Evolutionary conservation across 305 asterid genomes (phyloP), one percentile per base, ranked within the genome.

Genomic region (Fraxinus paxiana): DNA sequence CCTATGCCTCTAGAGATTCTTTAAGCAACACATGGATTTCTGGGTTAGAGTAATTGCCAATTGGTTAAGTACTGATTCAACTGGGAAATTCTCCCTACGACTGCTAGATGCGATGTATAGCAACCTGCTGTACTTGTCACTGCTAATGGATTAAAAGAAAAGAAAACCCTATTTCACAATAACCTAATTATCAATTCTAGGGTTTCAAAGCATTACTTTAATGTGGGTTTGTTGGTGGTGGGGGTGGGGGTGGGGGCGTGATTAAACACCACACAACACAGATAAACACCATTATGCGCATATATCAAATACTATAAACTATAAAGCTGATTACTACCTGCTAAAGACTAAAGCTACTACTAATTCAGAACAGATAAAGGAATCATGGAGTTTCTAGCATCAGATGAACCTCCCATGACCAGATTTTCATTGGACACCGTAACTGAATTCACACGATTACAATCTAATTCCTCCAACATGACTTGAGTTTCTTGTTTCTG

Each of bases 291-390:
- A 12, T 46, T 61, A 15, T 6, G 6, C 67, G 51, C 67, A 51
- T 7, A 15, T 13, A 76, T 12, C 5, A 76, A 51, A 6, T 2
- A 51, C 13, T 31, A 22, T 28, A 26, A 31, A n/a, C 18, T 54
- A 54, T 28, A 51, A 56, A 76, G 13, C 79, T 31, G 41, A n/a
- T 15, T 61, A 63, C 41, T 69, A 5, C 43, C 75, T 69, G 38
- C 43, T 31, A 30, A 69, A 31, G 6, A 6, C 75, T 69, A 69
- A 69, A 28, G 46, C 38, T 6, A 24, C 37, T 75, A 70, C 43
- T 84, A 83, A 81, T 83, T 73, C 43, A 83, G 70, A 73, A 87
- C 87, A 13, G 87, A 82, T 34, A 83, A 80, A 28, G 87, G 88
- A 67, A 83, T 79, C 59, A 79, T 74, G 1, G 88, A 37, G 61